Conservation (phyloP, 2,329 filamentous ascomycete genomes). For the Daldinia eschscholtzii region DNA sequence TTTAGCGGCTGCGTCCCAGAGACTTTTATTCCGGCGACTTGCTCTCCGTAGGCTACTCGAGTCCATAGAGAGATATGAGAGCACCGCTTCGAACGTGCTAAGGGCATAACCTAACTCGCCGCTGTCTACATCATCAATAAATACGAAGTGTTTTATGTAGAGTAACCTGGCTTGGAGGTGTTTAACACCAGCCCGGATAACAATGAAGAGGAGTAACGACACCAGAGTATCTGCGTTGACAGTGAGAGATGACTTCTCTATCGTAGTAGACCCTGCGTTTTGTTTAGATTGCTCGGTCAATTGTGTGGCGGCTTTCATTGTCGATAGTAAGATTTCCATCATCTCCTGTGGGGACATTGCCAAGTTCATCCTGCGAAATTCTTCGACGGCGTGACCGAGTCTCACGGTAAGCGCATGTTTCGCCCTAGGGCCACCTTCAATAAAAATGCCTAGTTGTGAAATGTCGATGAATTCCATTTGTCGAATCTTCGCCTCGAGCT, state of each 20-base stretch:
- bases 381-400: slow-evolving; percentile 82
- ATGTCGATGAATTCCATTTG: slow-evolving; percentile 96
- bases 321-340: slow-evolving; percentile 82
- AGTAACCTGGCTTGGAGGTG: slow-evolving; percentile 88
- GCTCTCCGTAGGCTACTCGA: slow-evolving; percentile 85
- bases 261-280: slow-evolving; percentile 52
- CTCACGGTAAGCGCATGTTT: slow-evolving; percentile 86
- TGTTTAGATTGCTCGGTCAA: slow-evolving; percentile 65
- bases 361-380: slow-evolving; percentile 86
- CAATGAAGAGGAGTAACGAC: slow-evolving; percentile 88
- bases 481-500: slow-evolving; percentile 88
- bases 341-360: slow-evolving; percentile 89
- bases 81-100: slow-evolving; percentile 94
- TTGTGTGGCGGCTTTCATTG: slow-evolving; percentile 85
- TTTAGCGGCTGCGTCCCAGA: slow-evolving; percentile 89
- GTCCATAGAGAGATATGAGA: slow-evolving; percentile 87
- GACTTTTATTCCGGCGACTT: slow-evolving; percentile 83
- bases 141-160: slow-evolving; percentile 98
- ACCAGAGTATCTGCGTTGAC: slow-evolving; percentile 92
- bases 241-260: slow-evolving; percentile 69
- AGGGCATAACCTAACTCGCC: slow-evolving; percentile 96
- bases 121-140: slow-evolving; percentile 96
- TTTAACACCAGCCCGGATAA: slow-evolving; percentile 89
- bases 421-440: slow-evolving; percentile 80
- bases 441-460: slow-evolving; percentile 89